These are phyloP conservation scores for Bryoerythrophyllum caledonicum DNA, from an alignment of 225 moss, liverwort and hornwort species.

Conservation along the genomic window DNA sequence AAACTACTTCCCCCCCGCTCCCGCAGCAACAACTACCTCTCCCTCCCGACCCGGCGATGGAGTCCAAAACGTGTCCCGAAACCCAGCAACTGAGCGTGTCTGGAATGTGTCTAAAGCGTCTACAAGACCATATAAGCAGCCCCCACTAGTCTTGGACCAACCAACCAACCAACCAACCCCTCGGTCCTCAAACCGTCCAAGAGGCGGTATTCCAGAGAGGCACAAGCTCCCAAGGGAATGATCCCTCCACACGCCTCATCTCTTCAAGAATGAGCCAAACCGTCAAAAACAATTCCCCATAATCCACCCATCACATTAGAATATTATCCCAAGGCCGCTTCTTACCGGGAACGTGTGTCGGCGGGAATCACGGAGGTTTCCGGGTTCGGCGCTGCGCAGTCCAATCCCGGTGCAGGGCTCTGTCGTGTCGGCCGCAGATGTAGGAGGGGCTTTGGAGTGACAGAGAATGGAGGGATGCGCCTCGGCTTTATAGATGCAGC, in stretches of 20 bases:
- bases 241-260: background rate
- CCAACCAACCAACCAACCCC: background rate
- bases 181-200: conserved; percentile 20
- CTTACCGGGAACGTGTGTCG: background rate
- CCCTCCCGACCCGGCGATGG: too few relatives aligned
- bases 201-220: conserved; percentile 25
- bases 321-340: too few relatives aligned
- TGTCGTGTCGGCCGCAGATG: conserved; percentile 29
- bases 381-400: conserved; percentile 19
- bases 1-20: too few relatives aligned
- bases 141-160: background rate
- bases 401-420: conserved; percentile 9
- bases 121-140: too few relatives aligned
- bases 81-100: too few relatives aligned
- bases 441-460: background rate
- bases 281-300: too few relatives aligned
- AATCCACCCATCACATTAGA: too few relatives aligned
- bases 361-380: conserved; percentile 15
- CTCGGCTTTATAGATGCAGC: conserved; percentile 28
- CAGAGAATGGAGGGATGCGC: conserved; percentile 7
- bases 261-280: background rate
- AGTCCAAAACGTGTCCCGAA: too few relatives aligned
- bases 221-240: conserved; percentile 11
- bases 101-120: too few relatives aligned
- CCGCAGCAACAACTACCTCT: too few relatives aligned